Percentiles rank a stretch among this genome's conserved stretches.
Evolutionary conservation across 2,329 filamentous ascomycete genomes (phyloP).

Genomic region (Fusarium napiforme): DNA sequence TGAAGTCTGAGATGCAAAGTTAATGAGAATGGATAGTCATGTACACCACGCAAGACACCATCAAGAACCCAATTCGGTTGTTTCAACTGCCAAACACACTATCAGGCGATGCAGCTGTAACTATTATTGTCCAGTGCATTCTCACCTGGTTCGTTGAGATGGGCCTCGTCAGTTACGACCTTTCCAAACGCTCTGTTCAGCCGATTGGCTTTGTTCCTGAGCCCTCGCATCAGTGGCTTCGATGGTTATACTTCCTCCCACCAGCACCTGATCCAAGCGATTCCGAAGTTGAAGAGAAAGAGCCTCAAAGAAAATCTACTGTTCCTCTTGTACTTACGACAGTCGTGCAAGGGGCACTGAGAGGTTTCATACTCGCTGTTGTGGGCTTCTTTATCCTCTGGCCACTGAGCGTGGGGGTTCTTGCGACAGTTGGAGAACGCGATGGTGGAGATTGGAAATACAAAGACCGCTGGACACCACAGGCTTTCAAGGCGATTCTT

Average conservation of each 20-base stretch:
- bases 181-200: slow-evolving; percentile 57
- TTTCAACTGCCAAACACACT: slow-evolving; percentile 64
- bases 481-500: slow-evolving; percentile 62
- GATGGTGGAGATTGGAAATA: slow-evolving; percentile 58
- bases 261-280: not conserved
- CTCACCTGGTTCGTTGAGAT: slow-evolving; percentile 64
- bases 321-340: not conserved
- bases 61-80: slow-evolving; percentile 55
- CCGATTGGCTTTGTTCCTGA: slow-evolving; percentile 58
- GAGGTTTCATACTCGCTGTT: slow-evolving; percentile 46
- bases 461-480: slow-evolving; percentile 55
- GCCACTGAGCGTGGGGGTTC: slow-evolving; percentile 55
- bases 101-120: slow-evolving; percentile 60
- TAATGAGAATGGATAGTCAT: slow-evolving; percentile 51
- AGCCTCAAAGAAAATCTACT: not conserved
- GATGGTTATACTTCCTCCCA: slow-evolving; percentile 51
- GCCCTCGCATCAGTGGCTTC: slow-evolving; percentile 48
- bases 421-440: slow-evolving; percentile 52
- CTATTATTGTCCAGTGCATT: slow-evolving; percentile 61
- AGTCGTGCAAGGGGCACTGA: slow-evolving; percentile 46
- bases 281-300: not conserved
- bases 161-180: slow-evolving; percentile 59
- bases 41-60: slow-evolving; percentile 55
- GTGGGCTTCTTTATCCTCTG: slow-evolving; percentile 57
- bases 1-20: not conserved